Evolutionary conservation across 2,329 filamentous ascomycete species (phyloP), one percentile per base, ranked within the genome.

Genomic region (Paecilomyces formosus): DNA sequence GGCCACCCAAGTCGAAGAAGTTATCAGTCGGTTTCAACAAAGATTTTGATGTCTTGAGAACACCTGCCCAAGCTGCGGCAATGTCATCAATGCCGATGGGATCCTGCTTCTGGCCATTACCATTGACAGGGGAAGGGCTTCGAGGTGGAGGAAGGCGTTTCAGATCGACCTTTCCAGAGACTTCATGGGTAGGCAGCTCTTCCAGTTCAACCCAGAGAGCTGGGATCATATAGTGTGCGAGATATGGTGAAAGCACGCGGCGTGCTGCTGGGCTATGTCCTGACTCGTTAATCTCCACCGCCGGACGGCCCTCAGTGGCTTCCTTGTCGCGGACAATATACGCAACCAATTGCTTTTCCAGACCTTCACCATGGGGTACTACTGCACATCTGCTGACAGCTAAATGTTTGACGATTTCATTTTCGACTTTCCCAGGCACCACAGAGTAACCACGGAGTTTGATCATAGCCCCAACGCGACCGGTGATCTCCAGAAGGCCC

Each of bases 141-240:
- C 80, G 82, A 0, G 88, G 88, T 0, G 84, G 76, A 28, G 89
- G 89, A 13, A 93, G 79, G 12, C 82, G 79, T 70, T 90, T 90
- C 58, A 89, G 78, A 65, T 93, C 87, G 21, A 86, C 85, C 74
- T 93, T 93, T 21, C 89, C 89, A 13, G 89, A 92, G 1, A 93
- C 89, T 55, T 84, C 85, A 64, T 91, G 86, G 0, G 88, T 92
- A 0, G 89, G 89, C 4, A 93, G 74, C 60, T 82, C 81, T 2
- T 87, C 82, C 31, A 92, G 74, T 66, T 88, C 83, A 39, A 92
- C 85, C 89, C 89, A 93, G 2, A 92, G 72, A 0, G 87, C 81
- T 0, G 89, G 89, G 57, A 93, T 87, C 89, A 93, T 92, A 73
- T 93, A 93, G 61, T 90, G 88, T 1, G 89, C 89, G 30, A 93